Evolutionary conservation across 2,329 filamentous ascomycete genomes (phyloP).

Genomic region (Pezicula carpinea): DNA sequence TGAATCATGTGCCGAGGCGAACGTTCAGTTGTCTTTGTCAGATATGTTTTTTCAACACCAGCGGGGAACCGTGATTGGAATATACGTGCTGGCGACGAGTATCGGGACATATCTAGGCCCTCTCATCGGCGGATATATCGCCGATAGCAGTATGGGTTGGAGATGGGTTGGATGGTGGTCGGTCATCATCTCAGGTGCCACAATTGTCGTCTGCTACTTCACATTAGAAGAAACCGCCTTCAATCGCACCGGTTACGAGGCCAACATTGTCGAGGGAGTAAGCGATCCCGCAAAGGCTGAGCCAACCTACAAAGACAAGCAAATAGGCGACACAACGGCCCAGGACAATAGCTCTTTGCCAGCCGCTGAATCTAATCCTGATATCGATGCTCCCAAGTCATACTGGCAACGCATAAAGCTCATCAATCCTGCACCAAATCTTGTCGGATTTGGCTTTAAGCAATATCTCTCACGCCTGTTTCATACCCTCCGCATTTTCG

Average conservation of each 20-base stretch:
- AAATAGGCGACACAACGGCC: neutral
- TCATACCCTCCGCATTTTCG: conserved; percentile 52
- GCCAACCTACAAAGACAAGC: neutral
- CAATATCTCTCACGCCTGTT: conserved; percentile 49
- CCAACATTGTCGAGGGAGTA: conserved; percentile 20
- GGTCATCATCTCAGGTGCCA: conserved; percentile 42
- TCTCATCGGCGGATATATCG: conserved; percentile 46
- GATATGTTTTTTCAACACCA: conserved; percentile 56
- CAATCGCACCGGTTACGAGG: conserved; percentile 36
- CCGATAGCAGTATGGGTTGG: conserved; percentile 43
- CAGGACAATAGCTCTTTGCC: conserved; percentile 10
- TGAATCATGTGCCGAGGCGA: conserved; percentile 50
- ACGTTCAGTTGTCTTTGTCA: conserved; percentile 51
- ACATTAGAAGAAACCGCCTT: conserved; percentile 49
- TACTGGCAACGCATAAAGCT: conserved; percentile 52
- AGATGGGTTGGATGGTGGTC: conserved; percentile 50
- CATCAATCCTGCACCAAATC: conserved; percentile 50
- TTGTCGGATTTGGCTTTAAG: conserved; percentile 46
- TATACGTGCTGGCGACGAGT: conserved; percentile 51
- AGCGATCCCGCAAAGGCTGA: conserved; percentile 1
- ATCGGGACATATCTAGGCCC: conserved; percentile 53
- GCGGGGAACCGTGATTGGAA: conserved; percentile 46
- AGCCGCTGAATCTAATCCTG: neutral
- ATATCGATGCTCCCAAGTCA: conserved; percentile 32
- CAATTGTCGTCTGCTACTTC: conserved; percentile 45